These are phyloP conservation scores for Macadamia tetraphylla DNA, from an alignment of 164 flowering plant species.

Conservation along the genomic window DNA sequence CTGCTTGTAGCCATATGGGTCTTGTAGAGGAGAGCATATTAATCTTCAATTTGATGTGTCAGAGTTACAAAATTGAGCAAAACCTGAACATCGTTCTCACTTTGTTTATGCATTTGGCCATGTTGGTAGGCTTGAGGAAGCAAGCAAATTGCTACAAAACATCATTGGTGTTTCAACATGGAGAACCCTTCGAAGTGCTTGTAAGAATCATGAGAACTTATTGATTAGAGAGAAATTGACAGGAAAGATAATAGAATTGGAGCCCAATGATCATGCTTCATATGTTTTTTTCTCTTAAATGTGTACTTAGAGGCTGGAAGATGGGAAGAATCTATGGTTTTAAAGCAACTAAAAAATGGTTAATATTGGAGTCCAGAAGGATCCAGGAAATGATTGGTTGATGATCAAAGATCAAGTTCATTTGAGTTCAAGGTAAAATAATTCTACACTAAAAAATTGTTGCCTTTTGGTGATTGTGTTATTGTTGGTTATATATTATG, in stretches of 20 bases:
- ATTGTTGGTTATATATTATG: no score
- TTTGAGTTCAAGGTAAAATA: conserved; percentile 15
- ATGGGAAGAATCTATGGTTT: conserved; percentile 21
- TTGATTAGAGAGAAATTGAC: conserved; percentile 18
- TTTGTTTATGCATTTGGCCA: conserved; percentile 21
- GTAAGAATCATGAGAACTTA: conserved; percentile 15
- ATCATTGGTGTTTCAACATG: conserved; percentile 17
- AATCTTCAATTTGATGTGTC: conserved; percentile 16
- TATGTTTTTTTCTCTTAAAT: conserved; percentile 20
- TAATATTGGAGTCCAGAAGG: conserved; percentile 18
- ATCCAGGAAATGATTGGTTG: conserved; percentile 24
- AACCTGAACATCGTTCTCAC: conserved; percentile 19
- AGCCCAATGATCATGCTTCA: conserved; percentile 18
- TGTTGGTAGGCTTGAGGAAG: conserved; percentile 15
- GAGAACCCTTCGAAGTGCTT: conserved; percentile 23
- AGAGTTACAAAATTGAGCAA: conserved; percentile 13
- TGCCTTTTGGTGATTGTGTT: background rate
- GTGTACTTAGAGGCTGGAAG: conserved; percentile 18
- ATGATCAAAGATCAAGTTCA: conserved; percentile 17
- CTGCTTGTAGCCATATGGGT: conserved; percentile 27
- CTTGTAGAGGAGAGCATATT: conserved; percentile 16
- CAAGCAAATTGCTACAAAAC: conserved; percentile 9
- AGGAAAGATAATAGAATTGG: conserved; percentile 18
- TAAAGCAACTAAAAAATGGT: conserved; percentile 21
- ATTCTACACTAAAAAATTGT: conserved; percentile 10